Evolutionary conservation across 495 filamentous ascomycete genomes (phyloP).

Genomic region (Lasiosphaeriaceae sp.): DNA sequence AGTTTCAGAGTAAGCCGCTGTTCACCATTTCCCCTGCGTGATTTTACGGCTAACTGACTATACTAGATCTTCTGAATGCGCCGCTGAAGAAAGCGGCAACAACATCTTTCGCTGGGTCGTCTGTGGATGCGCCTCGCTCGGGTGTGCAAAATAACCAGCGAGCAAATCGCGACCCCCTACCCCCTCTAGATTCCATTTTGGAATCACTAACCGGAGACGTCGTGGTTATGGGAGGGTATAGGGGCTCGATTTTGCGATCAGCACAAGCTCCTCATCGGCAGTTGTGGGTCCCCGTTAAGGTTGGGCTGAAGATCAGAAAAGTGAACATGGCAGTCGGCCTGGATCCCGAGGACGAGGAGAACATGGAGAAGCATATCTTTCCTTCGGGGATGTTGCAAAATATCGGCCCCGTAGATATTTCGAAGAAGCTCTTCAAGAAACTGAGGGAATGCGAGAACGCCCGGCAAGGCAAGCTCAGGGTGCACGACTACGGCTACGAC

Average conservation of each 20-base stretch:
- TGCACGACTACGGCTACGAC: conserved; percentile 93
- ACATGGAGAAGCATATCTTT: conserved; percentile 74
- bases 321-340: conserved; percentile 89
- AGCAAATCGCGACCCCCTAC: conserved; percentile 26
- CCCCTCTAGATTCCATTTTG: conserved; percentile 59
- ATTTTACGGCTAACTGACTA: conserved; percentile 17
- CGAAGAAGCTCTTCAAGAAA: conserved; percentile 73
- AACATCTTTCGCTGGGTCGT: conserved; percentile 11
- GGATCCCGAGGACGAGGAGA: conserved; percentile 78
- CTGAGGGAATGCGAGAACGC: conserved; percentile 70
- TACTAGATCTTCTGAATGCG: conserved; percentile 30
- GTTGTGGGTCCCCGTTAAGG: conserved; percentile 91
- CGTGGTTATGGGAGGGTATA: conserved; percentile 85
- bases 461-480: conserved; percentile 62
- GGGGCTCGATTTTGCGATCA: conserved; percentile 85
- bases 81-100: conserved; percentile 33
- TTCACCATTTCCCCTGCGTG: conserved; percentile 21
- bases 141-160: conserved; percentile 11
- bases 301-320: conserved; percentile 86
- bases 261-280: conserved; percentile 75
- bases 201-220: conserved; percentile 75
- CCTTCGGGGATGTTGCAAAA: conserved; percentile 82
- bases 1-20: conserved; percentile 54
- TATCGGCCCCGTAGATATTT: conserved; percentile 90
- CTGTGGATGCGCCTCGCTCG: conserved; percentile 6